These are phyloP conservation scores for Prunus yedoensis DNA, from an alignment of 331 rosid genomes.

Conservation along the genomic window DNA sequence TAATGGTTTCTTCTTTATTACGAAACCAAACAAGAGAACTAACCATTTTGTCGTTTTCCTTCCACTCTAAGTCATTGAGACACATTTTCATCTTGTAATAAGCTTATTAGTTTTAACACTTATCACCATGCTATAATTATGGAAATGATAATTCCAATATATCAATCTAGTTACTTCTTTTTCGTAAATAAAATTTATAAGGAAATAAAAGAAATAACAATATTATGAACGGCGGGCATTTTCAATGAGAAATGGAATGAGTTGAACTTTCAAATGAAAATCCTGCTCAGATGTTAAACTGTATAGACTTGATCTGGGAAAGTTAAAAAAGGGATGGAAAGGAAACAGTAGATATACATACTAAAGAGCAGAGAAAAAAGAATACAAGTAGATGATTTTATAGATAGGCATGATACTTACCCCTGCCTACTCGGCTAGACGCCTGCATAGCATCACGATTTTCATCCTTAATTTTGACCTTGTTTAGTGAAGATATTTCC, in stretches of 20 bases:
- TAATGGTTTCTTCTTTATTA: no score
- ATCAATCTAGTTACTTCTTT: not conserved
- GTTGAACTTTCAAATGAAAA: not conserved
- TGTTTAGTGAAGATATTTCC: slow-evolving; percentile 46
- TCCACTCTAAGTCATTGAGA: not conserved
- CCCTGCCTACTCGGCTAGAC: slow-evolving; percentile 61
- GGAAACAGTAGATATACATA: not conserved
- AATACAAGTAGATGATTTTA: not conserved
- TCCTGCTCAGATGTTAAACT: not conserved
- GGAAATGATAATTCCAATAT: not conserved
- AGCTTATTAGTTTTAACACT: not conserved
- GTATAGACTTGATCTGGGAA: slow-evolving; percentile 5
- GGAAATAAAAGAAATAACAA: not conserved
- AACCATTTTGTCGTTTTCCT: not conserved
- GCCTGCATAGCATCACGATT: slow-evolving; percentile 47
- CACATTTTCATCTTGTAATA: not conserved
- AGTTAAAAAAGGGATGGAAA: not conserved
- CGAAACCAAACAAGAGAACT: not conserved
- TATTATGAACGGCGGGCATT: not conserved
- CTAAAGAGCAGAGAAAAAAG: not conserved
- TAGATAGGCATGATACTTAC: slow-evolving; percentile 36
- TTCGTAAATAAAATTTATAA: not conserved
- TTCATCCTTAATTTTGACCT: slow-evolving; percentile 54
- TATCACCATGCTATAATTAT: not conserved
- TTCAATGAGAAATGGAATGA: not conserved